Base-by-base conservation (phyloP, 2,329 filamentous ascomycete genomes). In the Fusarium fracticaudum region DNA sequence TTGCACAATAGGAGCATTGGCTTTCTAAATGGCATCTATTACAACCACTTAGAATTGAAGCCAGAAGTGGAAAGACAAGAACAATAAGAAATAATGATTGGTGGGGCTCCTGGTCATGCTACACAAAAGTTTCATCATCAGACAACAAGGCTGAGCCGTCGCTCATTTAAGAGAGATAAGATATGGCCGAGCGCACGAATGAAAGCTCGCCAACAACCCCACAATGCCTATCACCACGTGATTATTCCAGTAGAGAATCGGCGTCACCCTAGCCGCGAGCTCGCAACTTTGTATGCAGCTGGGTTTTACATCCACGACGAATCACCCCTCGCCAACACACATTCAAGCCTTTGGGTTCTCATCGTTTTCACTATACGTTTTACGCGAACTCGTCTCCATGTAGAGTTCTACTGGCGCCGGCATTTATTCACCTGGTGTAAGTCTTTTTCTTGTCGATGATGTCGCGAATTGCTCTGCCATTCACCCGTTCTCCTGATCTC, bases 221-320 rank as follows among this genome's bases (percentile, higher is more conserved):
- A 70, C 67, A 55, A 20, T 40, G 26, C 24, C 80, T 81, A 82
- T 83, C 79, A 64, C 26, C 81, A 83, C 81, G 81, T 83, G 76
- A 79, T 76, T 74, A 59, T 76, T 73, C 77, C 79, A 65, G 79
- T 77, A 74, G 69, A 75, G 76, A 76, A 76, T 80, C 81, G 78
- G 81, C 80, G 79, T 81, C 80, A 80, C 79, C 78, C 79, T 77
- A 77, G 75, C 75, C 78, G 77, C 73, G 77, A 76, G 75, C 81
- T 81, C 80, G 75, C 77, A 80, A 81, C 78, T 82, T 81, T 83
- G 80, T 81, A 81, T 71, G 72, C 67, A 74, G 68, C 70, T 78
- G 70, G 74, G 73, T 73, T 74, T 76, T 69, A 60, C 66, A 67
- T 63, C 66, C 53, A 74, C 64, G 70, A 73, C 72, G 65, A 75